Conservation (phyloP, 257 asterid genomes). For the Thymus mandschuricus region DNA sequence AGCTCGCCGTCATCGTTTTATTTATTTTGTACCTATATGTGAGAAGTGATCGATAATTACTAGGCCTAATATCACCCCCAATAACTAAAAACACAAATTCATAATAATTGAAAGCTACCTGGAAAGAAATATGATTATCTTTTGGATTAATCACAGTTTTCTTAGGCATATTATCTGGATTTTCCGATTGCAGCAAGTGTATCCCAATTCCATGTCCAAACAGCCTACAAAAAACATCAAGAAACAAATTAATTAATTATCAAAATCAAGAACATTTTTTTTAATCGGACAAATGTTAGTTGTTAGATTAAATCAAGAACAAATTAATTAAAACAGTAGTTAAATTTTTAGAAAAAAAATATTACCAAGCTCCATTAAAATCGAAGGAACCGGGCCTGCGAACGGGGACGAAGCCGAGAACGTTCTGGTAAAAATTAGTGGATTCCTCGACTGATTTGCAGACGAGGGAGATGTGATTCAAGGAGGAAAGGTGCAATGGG, state of each 20-base stretch:
- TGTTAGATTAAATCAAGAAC: not conserved
- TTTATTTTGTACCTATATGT: not conserved
- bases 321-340: too few relatives aligned
- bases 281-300: too few relatives aligned
- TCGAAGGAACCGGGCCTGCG: constrained; percentile 88
- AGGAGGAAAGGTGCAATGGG: constrained; percentile 78
- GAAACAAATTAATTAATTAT: not conserved
- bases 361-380: constrained; percentile 92
- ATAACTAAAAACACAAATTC: not conserved
- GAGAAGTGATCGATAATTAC: not conserved
- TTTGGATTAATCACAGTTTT: constrained; percentile 84
- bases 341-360: not conserved
- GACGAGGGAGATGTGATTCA: constrained; percentile 85
- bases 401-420: constrained; percentile 89
- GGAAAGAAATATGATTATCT: constrained; percentile 94
- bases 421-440: constrained; percentile 63
- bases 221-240: constrained; percentile 48
- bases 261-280: too few relatives aligned
- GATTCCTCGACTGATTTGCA: constrained; percentile 89
- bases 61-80: not conserved
- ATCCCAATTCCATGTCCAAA: constrained; percentile 95
- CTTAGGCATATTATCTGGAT: constrained; percentile 65
- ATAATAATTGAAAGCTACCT: constrained; percentile 40
- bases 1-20: too few relatives aligned
- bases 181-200: constrained; percentile 83